These are phyloP conservation scores for Mycena pura DNA, from an alignment of 768 basidiomycete genomes.

Conservation along the genomic window DNA sequence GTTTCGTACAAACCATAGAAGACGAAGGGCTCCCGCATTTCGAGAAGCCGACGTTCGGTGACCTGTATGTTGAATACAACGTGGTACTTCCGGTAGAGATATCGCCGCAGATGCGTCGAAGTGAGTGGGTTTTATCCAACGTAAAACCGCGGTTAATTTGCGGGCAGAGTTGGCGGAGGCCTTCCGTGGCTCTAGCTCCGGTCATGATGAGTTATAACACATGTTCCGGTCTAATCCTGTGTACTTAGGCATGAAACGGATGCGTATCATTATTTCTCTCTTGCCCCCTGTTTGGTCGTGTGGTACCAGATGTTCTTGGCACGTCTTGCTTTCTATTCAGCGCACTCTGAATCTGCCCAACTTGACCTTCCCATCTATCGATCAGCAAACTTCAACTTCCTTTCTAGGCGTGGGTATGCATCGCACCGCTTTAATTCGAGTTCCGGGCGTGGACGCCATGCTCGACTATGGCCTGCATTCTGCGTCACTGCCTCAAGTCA, in stretches of 20 bases:
- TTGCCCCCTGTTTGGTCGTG: not conserved
- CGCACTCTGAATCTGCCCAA: conserved; percentile 2
- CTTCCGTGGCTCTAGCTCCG: conserved; percentile 50
- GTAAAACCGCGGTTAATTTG: conserved; percentile 1
- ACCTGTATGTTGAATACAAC: conserved; percentile 92
- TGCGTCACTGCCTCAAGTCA: too few species aligned
- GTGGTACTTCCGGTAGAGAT: conserved; percentile 86
- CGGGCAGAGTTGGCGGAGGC: conserved; percentile 59
- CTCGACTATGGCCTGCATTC: too few species aligned
- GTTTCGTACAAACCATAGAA: conserved; percentile 83
- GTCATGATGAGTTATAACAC: conserved; percentile 50
- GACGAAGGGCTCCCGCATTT: conserved; percentile 91
- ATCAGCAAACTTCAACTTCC: conserved; percentile 17
- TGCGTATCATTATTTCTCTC: conserved; percentile 33
- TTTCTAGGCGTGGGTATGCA: not conserved
- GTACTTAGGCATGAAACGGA: conserved; percentile 18
- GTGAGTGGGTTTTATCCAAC: conserved; percentile 56
- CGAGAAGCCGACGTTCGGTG: conserved; percentile 67
- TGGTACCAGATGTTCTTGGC: conserved; percentile 21
- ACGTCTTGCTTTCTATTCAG: conserved; percentile 7
- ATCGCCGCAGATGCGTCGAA: conserved; percentile 67
- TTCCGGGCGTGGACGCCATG: too few species aligned
- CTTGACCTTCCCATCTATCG: not conserved
- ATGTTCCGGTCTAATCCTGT: conserved; percentile 19
- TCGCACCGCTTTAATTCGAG: not conserved